Conservation (phyloP, 2,329 filamentous ascomycete species). For the Fusarium mangiferae region DNA sequence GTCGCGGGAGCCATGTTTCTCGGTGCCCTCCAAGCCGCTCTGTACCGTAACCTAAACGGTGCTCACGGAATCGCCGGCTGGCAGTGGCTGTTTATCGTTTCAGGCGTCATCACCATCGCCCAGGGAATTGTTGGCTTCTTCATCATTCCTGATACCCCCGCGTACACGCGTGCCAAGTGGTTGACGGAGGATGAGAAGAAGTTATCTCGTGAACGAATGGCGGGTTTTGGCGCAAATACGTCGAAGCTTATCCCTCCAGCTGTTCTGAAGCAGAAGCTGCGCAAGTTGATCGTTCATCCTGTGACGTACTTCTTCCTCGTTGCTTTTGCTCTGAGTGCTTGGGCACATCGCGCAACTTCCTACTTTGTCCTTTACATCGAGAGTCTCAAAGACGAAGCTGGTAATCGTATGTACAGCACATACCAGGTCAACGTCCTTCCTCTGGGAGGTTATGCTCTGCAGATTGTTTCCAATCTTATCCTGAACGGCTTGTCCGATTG, state of each 20-base stretch:
- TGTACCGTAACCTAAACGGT: conserved; percentile 55
- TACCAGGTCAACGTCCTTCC: conserved; percentile 49
- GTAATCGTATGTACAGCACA: conserved; percentile 43
- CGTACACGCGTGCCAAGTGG: conserved; percentile 46
- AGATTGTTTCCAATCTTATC: conserved; percentile 50
- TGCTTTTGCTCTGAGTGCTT: conserved; percentile 45
- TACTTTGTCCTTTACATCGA: conserved; percentile 50
- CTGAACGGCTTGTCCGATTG: conserved; percentile 51
- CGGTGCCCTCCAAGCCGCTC: conserved; percentile 56
- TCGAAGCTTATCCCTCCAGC: conserved; percentile 42
- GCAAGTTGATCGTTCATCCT: conserved; percentile 44
- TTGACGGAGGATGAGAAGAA: conserved; percentile 44
- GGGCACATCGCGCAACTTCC: conserved; percentile 47
- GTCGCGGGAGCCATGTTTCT: conserved; percentile 57
- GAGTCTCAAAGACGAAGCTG: conserved; percentile 42
- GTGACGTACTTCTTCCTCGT: conserved; percentile 47
- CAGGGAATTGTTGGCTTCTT: conserved; percentile 54
- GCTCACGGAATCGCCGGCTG: conserved; percentile 54
- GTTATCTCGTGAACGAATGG: conserved; percentile 44
- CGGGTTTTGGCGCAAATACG: conserved; percentile 43
- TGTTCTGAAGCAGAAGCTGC: conserved; percentile 41
- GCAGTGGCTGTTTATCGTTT: conserved; percentile 60
- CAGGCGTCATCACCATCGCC: conserved; percentile 55
- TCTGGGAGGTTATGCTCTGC: conserved; percentile 46
- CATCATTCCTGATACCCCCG: conserved; percentile 49